These are phyloP conservation scores for Ceriops tagal DNA, from an alignment of 345 rosid species.

Conservation along the genomic window DNA sequence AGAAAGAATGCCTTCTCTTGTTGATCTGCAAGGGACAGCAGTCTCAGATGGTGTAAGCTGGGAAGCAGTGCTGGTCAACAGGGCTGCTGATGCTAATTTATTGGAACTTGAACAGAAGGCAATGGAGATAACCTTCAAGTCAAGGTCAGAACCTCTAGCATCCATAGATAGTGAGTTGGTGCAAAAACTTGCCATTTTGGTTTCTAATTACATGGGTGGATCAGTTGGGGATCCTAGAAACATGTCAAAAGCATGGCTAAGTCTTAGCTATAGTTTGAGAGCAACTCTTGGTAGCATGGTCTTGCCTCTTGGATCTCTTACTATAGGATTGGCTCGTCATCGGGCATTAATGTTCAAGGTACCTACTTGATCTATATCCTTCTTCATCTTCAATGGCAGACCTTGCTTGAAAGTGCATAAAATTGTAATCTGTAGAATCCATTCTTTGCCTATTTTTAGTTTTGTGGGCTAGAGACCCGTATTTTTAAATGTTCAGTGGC, in stretches of 20 bases:
- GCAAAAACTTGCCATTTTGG: slow-evolving; percentile 66
- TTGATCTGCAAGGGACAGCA: slow-evolving; percentile 80
- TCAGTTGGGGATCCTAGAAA: slow-evolving; percentile 70
- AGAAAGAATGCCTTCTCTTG: slow-evolving; percentile 77
- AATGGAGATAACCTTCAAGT: slow-evolving; percentile 52
- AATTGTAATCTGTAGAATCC: too few species aligned
- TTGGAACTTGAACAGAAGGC: slow-evolving; percentile 78
- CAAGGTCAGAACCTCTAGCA: slow-evolving; percentile 48
- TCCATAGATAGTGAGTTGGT: slow-evolving; percentile 49
- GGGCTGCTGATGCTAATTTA: slow-evolving; percentile 66
- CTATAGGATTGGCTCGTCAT: slow-evolving; percentile 92
- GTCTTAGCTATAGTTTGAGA: slow-evolving; percentile 71
- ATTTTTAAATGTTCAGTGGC: too few species aligned
- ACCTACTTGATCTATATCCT: slow-evolving; percentile 11
- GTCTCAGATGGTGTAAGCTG: slow-evolving; percentile 54
- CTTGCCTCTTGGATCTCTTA: slow-evolving; percentile 85
- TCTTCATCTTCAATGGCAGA: too few species aligned
- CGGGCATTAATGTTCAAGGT: slow-evolving; percentile 96
- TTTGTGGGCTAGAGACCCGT: too few species aligned
- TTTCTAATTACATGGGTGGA: slow-evolving; percentile 91
- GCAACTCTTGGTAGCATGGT: slow-evolving; percentile 79
- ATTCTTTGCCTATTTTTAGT: too few species aligned
- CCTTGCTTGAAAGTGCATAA: too few species aligned
- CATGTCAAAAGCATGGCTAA: slow-evolving; percentile 68
- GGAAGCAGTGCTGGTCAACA: slow-evolving; percentile 91